Conservation (phyloP, 2,329 filamentous ascomycete species). For the Colletotrichum orbiculare region DNA sequence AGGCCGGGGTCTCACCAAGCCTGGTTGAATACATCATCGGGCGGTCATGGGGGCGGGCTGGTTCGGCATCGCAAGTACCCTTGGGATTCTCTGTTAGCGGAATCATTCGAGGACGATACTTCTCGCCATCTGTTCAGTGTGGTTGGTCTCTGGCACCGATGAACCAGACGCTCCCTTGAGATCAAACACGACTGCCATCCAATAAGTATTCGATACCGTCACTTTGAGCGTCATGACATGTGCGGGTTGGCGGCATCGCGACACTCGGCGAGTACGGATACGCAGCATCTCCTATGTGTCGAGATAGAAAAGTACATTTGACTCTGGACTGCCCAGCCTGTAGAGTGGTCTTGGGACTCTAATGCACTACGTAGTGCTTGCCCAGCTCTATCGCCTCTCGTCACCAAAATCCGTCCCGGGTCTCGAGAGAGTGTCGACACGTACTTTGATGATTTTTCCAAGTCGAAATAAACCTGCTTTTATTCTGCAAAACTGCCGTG, state of each 20-base stretch:
- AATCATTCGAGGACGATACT: neutral
- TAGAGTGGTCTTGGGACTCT: constrained; percentile 16
- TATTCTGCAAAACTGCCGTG: neutral
- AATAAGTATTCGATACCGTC: too few relatives aligned
- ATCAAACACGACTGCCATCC: neutral
- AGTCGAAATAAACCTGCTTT: constrained; percentile 16
- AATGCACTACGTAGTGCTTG: constrained; percentile 22
- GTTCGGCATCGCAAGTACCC: constrained; percentile 4
- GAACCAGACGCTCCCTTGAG: constrained; percentile 1
- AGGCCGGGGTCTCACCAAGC: constrained; percentile 24
- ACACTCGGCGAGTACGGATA: neutral
- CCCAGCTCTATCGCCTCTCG: neutral
- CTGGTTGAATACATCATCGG: constrained; percentile 29
- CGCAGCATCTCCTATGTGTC: neutral
- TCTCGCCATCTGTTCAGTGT: neutral
- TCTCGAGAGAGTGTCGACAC: neutral
- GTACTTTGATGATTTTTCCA: neutral
- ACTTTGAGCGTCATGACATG: too few relatives aligned
- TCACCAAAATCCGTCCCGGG: too few relatives aligned
- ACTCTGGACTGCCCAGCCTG: constrained; percentile 17
- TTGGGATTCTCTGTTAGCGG: neutral
- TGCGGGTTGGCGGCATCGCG: too few relatives aligned
- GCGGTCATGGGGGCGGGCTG: constrained; percentile 14
- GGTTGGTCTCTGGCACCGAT: neutral
- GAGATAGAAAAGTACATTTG: neutral